A percentile compares a stretch with the other conserved stretches of the same genome.
Evolutionary conservation across 2,329 filamentous ascomycete genomes (phyloP).

Genomic region (Paraphaeosphaeria minitans): DNA sequence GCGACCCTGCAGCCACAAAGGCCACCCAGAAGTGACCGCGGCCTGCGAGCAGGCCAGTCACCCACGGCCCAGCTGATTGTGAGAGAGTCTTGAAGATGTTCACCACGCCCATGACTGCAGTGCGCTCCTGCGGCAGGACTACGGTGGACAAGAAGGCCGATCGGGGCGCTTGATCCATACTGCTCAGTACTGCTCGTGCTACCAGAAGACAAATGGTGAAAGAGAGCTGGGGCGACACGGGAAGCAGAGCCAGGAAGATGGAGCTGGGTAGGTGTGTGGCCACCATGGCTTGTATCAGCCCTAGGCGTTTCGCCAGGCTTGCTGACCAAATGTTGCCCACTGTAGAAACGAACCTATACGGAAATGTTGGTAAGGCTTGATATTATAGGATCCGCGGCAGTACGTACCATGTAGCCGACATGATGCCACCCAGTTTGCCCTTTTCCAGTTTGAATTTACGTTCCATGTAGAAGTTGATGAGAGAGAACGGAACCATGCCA

Average conservation of each 20-base stretch:
- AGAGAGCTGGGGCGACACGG: constrained; percentile 27
- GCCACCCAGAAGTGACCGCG: constrained; percentile 45
- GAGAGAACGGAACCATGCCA: constrained; percentile 63
- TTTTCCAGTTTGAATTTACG: constrained; percentile 61
- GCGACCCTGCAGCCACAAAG: constrained; percentile 44
- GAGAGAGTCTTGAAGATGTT: constrained; percentile 46
- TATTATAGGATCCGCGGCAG: neutral
- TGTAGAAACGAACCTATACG: constrained; percentile 36
- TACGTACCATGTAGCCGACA: constrained; percentile 52
- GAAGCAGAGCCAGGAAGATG: constrained; percentile 42
- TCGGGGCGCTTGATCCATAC: constrained; percentile 48
- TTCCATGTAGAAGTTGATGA: constrained; percentile 62
- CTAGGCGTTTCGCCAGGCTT: constrained; percentile 66
- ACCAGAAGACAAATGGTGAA: constrained; percentile 41
- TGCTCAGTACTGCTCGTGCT: constrained; percentile 37
- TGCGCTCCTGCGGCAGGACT: constrained; percentile 42
- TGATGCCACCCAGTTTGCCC: constrained; percentile 59
- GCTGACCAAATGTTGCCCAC: constrained; percentile 39
- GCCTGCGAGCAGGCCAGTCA: constrained; percentile 46
- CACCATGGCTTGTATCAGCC: constrained; percentile 55
- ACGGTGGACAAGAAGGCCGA: constrained; percentile 43
- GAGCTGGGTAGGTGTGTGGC: constrained; percentile 44
- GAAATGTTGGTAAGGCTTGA: neutral
- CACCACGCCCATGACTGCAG: constrained; percentile 48
- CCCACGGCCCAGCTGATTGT: constrained; percentile 40